Conservation (phyloP, 768 basidiomycete species). For the Lentinula aciculospora region DNA sequence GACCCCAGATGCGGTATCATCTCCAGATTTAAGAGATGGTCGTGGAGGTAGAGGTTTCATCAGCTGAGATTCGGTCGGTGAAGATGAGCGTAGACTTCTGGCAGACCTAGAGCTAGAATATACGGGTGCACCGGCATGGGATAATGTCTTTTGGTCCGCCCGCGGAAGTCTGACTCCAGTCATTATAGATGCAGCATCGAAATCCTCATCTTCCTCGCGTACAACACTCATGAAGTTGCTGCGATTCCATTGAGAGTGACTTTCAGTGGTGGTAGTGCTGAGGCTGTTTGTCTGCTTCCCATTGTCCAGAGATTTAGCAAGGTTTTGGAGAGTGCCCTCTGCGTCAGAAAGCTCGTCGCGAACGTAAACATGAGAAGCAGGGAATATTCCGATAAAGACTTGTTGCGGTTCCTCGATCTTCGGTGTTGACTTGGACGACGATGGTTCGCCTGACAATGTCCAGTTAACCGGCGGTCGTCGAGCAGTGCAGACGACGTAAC, state of each 20-base stretch:
- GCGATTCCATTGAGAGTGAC: conserved; percentile 31
- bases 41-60: conserved; percentile 80
- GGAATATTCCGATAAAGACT: conserved; percentile 93
- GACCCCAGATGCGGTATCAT: conserved; percentile 83
- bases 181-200: conserved; percentile 19
- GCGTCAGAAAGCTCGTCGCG: conserved; percentile 86
- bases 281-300: conserved; percentile 19
- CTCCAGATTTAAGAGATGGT: conserved; percentile 91
- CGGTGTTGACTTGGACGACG: conserved; percentile 46
- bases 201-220: conserved; percentile 56
- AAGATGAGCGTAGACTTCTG: conserved; percentile 63
- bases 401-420: conserved; percentile 77
- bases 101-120: conserved; percentile 40
- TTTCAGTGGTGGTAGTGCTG: conserved; percentile 15
- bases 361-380: conserved; percentile 80
- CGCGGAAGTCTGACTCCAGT: conserved; percentile 59
- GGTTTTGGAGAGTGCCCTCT: conserved; percentile 76
- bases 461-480: conserved; percentile 68
- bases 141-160: conserved; percentile 68
- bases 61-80: conserved; percentile 57
- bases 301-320: conserved; percentile 51
- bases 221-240: conserved; percentile 50
- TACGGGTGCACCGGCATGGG: conserved; percentile 66
- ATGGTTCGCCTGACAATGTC: conserved; percentile 45
- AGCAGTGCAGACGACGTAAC: conserved; percentile 83